These are phyloP conservation scores for Dioscorea alata DNA, from an alignment of 106 monocot genomes.

Conservation along the genomic window DNA sequence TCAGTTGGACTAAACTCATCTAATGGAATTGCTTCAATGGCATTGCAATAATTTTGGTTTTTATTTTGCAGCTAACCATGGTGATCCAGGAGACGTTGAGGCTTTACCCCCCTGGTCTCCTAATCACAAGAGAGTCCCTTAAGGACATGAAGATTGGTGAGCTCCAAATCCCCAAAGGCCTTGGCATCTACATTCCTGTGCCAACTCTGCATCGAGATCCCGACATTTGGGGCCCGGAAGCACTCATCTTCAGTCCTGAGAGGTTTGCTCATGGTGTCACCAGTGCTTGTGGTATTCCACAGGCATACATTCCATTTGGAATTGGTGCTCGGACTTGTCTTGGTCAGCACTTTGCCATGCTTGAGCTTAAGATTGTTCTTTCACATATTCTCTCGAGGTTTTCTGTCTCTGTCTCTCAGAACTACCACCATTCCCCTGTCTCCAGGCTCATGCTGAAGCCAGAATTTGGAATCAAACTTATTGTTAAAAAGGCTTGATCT, in stretches of 20 bases:
- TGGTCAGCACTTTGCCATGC: constrained; percentile 47
- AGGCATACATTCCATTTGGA: constrained; percentile 54
- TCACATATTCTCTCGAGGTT: constrained; percentile 42
- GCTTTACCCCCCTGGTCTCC: constrained; percentile 52
- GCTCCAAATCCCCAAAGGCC: constrained; percentile 50
- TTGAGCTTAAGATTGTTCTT: constrained; percentile 37
- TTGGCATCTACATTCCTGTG: constrained; percentile 34
- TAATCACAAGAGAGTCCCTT: constrained; percentile 47
- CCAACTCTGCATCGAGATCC: constrained; percentile 42
- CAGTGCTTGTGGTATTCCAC: constrained; percentile 29
- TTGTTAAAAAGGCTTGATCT: constrained; percentile 22
- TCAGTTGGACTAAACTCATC: neutral
- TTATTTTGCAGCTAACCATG: constrained; percentile 46
- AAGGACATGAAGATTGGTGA: constrained; percentile 56
- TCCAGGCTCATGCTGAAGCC: constrained; percentile 38
- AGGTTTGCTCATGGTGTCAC: constrained; percentile 40
- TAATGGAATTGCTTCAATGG: too few relatives aligned
- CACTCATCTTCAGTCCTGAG: constrained; percentile 44
- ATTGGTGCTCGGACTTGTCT: constrained; percentile 32
- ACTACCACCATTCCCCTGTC: constrained; percentile 41
- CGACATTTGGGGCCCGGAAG: constrained; percentile 40
- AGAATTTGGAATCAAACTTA: constrained; percentile 39
- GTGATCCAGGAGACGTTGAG: constrained; percentile 79
- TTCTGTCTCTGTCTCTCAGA: constrained; percentile 26
- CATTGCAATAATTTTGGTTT: too few relatives aligned